phyloP scores from a whole-genome alignment of 139 green algal genomes.

The Micractinium sp. region DNA sequence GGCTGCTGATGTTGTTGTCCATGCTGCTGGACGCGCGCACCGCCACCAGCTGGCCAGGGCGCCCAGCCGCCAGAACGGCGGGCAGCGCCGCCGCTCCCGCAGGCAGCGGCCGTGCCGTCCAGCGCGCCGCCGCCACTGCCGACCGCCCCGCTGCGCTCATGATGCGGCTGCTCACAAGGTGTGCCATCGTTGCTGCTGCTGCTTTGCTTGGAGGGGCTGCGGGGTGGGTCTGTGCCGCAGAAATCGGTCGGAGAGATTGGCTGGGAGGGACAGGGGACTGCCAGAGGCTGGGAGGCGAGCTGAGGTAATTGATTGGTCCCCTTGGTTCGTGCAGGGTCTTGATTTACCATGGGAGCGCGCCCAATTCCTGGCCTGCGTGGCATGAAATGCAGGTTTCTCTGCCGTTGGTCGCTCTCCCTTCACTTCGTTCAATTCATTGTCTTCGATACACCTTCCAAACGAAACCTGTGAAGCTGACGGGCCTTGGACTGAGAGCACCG shows the following conservation, averaged over 20 bases:
- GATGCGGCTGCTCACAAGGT: neutral
- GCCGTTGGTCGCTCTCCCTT: no score
- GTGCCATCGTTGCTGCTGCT: neutral
- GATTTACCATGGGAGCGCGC: no score
- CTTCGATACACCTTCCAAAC: no score
- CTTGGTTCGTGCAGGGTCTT: neutral
- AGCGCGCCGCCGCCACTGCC: neutral
- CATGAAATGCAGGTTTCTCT: no score
- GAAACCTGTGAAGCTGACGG: no score
- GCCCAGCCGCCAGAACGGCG: neutral
- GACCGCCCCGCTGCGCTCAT: neutral
- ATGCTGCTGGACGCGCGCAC: conserved; percentile 14
- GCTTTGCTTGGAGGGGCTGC: neutral
- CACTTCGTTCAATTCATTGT: no score
- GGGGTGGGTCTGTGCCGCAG: neutral
- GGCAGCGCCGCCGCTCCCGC: neutral
- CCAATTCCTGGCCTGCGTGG: no score
- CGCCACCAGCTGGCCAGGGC: neutral
- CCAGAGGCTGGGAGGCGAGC: neutral
- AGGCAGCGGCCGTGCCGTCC: neutral
- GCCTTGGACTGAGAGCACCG: no score
- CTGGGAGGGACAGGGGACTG: no score
- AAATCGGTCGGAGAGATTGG: no score
- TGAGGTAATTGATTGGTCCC: no score
- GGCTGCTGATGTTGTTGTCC: conserved; percentile 36